Evolutionary conservation across 139 green algal species (phyloP).

Genomic region (Desmodesmus armatus): DNA sequence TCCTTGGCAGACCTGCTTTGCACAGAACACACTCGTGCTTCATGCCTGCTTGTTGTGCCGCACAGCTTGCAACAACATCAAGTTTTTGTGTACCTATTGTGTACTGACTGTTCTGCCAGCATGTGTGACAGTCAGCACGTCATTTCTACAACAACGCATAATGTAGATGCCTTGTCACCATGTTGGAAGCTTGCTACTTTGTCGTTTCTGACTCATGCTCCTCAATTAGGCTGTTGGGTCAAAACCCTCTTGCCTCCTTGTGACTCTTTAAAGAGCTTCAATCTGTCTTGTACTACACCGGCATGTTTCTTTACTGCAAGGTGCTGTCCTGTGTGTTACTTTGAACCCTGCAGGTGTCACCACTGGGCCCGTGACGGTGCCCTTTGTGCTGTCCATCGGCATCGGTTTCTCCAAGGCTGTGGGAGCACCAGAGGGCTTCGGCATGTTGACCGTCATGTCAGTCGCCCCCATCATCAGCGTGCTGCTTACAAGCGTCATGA

Average conservation of each 20-base stretch:
- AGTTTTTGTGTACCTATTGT: too few relatives aligned
- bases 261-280: background rate
- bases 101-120: too few relatives aligned
- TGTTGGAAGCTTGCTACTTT: too few relatives aligned
- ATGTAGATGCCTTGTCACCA: too few relatives aligned
- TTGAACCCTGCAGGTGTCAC: background rate
- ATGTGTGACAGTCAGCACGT: too few relatives aligned
- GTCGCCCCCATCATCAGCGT: conserved; percentile 40
- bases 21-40: too few relatives aligned
- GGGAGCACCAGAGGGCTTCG: conserved; percentile 53
- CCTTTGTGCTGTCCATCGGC: conserved; percentile 58
- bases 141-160: too few relatives aligned
- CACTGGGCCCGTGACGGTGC: conserved; percentile 39
- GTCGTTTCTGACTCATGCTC: conserved; percentile 67
- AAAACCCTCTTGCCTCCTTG: conserved; percentile 87
- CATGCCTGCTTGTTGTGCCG: too few relatives aligned
- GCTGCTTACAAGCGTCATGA: conserved; percentile 30
- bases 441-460: conserved; percentile 38
- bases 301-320: background rate
- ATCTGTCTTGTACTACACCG: background rate
- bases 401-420: conserved; percentile 49
- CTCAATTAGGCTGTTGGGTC: conserved; percentile 85
- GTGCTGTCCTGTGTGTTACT: background rate
- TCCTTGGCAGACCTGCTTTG: too few relatives aligned
- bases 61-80: too few relatives aligned